Evolutionary conservation across 2,329 filamentous ascomycete genomes (phyloP).

Genomic region (Alternaria angustiovoidea): DNA sequence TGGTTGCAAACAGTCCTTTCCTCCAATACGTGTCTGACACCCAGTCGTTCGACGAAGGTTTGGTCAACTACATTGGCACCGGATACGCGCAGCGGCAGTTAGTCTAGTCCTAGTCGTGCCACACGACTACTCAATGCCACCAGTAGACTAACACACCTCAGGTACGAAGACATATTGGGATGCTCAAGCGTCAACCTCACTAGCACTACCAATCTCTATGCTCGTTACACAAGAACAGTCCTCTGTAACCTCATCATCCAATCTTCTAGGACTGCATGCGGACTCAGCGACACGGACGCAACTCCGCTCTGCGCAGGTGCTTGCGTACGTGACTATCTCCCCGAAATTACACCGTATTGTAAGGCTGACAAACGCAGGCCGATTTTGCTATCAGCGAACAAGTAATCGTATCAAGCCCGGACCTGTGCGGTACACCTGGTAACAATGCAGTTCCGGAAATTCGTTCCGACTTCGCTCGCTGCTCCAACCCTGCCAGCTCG

Average conservation of each 20-base stretch:
- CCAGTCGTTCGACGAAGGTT: slow-evolving; percentile 77
- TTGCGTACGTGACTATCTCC: slow-evolving; percentile 68
- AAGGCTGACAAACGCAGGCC: slow-evolving; percentile 62
- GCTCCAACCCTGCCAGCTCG: slow-evolving; percentile 81
- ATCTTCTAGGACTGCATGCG: slow-evolving; percentile 78
- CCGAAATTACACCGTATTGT: slow-evolving; percentile 19
- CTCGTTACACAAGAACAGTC: slow-evolving; percentile 89
- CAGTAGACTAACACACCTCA: slow-evolving; percentile 55
- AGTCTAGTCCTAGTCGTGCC: slow-evolving; percentile 37
- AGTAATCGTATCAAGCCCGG: slow-evolving; percentile 76
- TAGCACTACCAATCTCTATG: slow-evolving; percentile 84
- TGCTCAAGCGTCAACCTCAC: slow-evolving; percentile 79
- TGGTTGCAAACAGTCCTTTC: slow-evolving; percentile 71
- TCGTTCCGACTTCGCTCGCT: slow-evolving; percentile 90
- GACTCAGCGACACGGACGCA: slow-evolving; percentile 68
- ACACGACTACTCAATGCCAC: not conserved
- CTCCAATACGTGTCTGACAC: slow-evolving; percentile 80
- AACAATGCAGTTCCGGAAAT: slow-evolving; percentile 77
- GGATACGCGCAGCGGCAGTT: slow-evolving; percentile 82
- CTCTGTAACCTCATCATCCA: slow-evolving; percentile 95
- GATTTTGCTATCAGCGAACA: slow-evolving; percentile 89
- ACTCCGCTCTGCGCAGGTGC: slow-evolving; percentile 86
- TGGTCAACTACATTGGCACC: slow-evolving; percentile 76
- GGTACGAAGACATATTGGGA: slow-evolving; percentile 82
- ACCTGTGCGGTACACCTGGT: slow-evolving; percentile 74